Conservation (phyloP, 2,329 filamentous ascomycete genomes). For the Colletotrichum tropicicola region DNA sequence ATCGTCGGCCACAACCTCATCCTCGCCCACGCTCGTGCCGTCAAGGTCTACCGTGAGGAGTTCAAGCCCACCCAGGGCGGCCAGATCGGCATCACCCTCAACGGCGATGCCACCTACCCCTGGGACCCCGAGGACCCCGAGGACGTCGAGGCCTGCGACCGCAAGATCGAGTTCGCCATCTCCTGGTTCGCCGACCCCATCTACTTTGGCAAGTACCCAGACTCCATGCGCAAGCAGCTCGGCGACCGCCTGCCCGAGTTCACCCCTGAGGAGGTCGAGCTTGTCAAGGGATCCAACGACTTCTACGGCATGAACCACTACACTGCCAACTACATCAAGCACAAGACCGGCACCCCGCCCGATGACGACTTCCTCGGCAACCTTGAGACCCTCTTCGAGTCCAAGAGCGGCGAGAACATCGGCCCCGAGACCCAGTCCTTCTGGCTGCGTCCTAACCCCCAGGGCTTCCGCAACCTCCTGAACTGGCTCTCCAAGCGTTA, state of each 20-base stretch:
- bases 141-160: conserved; percentile 79
- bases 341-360: conserved; percentile 68
- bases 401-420: conserved; percentile 77
- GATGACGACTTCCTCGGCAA: conserved; percentile 79
- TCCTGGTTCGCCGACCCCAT: conserved; percentile 90
- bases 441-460: conserved; percentile 81
- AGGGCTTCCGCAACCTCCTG: conserved; percentile 80
- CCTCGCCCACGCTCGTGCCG: conserved; percentile 80
- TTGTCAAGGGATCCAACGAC: conserved; percentile 89
- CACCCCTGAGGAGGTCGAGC: conserved; percentile 73
- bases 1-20: conserved; percentile 83
- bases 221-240: conserved; percentile 83
- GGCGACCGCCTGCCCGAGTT: conserved; percentile 80
- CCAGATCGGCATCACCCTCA: conserved; percentile 87
- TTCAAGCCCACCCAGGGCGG: conserved; percentile 79
- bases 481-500: conserved; percentile 83
- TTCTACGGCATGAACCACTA: conserved; percentile 98
- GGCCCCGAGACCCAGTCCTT: conserved; percentile 84
- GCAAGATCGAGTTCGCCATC: conserved; percentile 88
- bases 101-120: conserved; percentile 84
- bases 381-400: conserved; percentile 75
- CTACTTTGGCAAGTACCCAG: conserved; percentile 86
- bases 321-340: conserved; percentile 86
- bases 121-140: conserved; percentile 81
- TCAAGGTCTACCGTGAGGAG: conserved; percentile 84